Conservation (phyloP, 2,329 filamentous ascomycete species). For the Cordyceps cicadae region DNA sequence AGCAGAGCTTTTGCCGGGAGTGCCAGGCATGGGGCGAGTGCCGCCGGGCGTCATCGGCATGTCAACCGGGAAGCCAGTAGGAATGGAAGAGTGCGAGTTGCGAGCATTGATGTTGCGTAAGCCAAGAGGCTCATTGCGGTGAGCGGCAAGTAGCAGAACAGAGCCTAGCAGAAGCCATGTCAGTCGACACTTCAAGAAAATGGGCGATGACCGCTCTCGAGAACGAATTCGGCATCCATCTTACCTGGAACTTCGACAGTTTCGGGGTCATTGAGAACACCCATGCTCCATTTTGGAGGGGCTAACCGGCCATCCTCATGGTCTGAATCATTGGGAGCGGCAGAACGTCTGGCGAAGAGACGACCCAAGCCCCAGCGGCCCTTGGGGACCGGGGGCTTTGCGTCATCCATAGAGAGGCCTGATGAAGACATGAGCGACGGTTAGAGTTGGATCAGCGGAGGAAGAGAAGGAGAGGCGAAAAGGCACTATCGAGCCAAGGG, state of each 20-base stretch:
- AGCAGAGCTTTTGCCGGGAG: conserved; percentile 6
- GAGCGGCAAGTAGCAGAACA: conserved; percentile 45
- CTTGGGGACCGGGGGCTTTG: neutral
- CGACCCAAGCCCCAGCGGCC: conserved; percentile 13
- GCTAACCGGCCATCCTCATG: conserved; percentile 8
- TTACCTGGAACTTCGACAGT: conserved; percentile 84
- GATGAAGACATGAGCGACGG: conserved; percentile 5
- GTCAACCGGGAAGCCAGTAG: conserved; percentile 35
- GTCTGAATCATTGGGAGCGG: neutral
- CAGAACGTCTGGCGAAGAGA: conserved; percentile 10
- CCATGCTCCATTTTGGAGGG: conserved; percentile 52
- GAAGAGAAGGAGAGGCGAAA: neutral
- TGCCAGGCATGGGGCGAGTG: conserved; percentile 14
- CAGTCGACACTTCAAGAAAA: neutral
- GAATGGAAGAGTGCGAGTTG: conserved; percentile 50
- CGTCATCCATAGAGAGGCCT: conserved; percentile 1
- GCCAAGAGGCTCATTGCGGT: conserved; percentile 52
- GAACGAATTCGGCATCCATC: conserved; percentile 16
- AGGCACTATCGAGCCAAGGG: neutral
- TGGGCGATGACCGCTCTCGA: neutral
- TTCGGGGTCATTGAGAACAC: conserved; percentile 71
- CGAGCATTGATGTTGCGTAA: conserved; percentile 48
- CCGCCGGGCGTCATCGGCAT: conserved; percentile 23
- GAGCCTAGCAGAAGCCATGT: conserved; percentile 36
- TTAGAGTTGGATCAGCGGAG: neutral